Evolutionary conservation across 2,329 filamentous ascomycete species (phyloP).

Genomic region (Colletotrichum australisinense): DNA sequence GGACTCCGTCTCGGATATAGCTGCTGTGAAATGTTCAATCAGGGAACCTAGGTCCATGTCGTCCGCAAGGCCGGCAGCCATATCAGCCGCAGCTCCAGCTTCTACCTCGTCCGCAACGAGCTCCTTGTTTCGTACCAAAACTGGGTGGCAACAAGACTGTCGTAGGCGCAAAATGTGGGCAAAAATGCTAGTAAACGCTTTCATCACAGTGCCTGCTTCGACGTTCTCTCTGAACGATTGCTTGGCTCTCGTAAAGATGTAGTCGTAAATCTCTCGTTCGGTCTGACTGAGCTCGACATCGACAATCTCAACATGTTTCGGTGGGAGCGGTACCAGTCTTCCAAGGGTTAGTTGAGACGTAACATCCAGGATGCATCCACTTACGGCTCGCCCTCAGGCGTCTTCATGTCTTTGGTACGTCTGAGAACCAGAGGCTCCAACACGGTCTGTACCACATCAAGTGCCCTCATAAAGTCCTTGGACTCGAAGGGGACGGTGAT

Average conservation of each 20-base stretch:
- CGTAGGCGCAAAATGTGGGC: slow-evolving; percentile 93
- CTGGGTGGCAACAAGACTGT: slow-evolving; percentile 93
- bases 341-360: not conserved
- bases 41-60: slow-evolving; percentile 95
- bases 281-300: slow-evolving; percentile 85
- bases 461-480: slow-evolving; percentile 90
- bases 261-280: slow-evolving; percentile 92
- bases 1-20: slow-evolving; percentile 67
- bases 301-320: slow-evolving; percentile 85
- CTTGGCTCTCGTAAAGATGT: slow-evolving; percentile 87
- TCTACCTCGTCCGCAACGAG: slow-evolving; percentile 90
- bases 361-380: slow-evolving; percentile 25
- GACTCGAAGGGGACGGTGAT: slow-evolving; percentile 98
- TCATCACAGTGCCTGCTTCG: slow-evolving; percentile 91
- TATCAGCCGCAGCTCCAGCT: slow-evolving; percentile 80
- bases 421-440: slow-evolving; percentile 95
- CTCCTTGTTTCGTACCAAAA: slow-evolving; percentile 86
- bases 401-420: slow-evolving; percentile 98
- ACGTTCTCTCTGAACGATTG: slow-evolving; percentile 87
- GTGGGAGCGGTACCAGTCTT: slow-evolving; percentile 81
- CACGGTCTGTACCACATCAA: slow-evolving; percentile 97
- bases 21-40: slow-evolving; percentile 84
- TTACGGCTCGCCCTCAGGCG: slow-evolving; percentile 76
- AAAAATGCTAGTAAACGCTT: slow-evolving; percentile 96
- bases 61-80: slow-evolving; percentile 84